phyloP scores from a whole-genome alignment of 2,329 filamentous ascomycete species.

The Alternaria burnsii region DNA sequence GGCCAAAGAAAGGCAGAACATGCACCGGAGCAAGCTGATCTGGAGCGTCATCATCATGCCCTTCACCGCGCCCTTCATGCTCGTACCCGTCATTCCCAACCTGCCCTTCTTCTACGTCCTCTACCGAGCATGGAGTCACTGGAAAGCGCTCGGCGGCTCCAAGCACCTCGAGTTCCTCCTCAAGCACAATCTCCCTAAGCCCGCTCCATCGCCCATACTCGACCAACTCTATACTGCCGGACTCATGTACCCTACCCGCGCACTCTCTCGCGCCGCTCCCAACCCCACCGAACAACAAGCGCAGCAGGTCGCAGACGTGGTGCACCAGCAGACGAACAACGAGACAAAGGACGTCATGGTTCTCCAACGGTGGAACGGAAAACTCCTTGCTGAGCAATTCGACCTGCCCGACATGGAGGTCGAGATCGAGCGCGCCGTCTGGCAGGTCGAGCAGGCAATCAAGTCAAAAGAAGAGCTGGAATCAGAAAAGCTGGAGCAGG shows the following conservation, averaged over 20 bases:
- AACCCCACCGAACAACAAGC: constrained; percentile 50
- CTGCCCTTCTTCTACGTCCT: constrained; percentile 95
- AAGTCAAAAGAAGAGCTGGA: constrained; percentile 50
- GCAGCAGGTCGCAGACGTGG: constrained; percentile 48
- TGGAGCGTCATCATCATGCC: constrained; percentile 73
- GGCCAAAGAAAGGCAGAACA: constrained; percentile 78
- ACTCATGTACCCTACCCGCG: constrained; percentile 55
- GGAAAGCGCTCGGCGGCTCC: constrained; percentile 77
- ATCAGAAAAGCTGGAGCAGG: constrained; percentile 50
- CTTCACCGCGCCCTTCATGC: constrained; percentile 79
- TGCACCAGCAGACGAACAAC: constrained; percentile 52
- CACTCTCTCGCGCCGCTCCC: constrained; percentile 51
- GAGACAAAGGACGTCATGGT: constrained; percentile 59
- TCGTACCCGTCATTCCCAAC: constrained; percentile 89
- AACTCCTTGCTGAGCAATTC: constrained; percentile 60
- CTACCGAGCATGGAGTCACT: constrained; percentile 74
- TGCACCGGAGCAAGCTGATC: constrained; percentile 79
- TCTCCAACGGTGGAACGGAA: constrained; percentile 60
- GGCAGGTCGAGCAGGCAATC: constrained; percentile 59
- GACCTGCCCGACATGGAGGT: constrained; percentile 61
- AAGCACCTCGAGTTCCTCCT: constrained; percentile 85
- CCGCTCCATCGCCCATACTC: constrained; percentile 72
- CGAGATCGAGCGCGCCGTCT: constrained; percentile 63
- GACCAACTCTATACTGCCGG: constrained; percentile 75
- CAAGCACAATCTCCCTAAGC: constrained; percentile 73